Evolutionary conservation across 2,329 filamentous ascomycete species (phyloP), one percentile per base, ranked within the genome.

Genomic region (Domatiomyces catenatus): DNA sequence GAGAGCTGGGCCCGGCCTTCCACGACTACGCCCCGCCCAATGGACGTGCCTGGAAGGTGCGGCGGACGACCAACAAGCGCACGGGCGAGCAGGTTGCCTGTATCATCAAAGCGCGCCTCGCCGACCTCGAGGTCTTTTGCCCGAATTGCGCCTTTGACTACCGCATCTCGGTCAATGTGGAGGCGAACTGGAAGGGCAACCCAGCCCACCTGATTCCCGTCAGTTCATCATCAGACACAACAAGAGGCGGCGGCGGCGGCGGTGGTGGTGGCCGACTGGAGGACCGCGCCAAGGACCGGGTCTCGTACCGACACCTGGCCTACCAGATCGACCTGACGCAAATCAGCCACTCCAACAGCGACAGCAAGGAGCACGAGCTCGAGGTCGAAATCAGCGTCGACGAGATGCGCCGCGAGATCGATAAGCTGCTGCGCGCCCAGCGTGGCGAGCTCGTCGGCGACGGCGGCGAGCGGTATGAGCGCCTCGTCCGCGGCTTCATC

Each of bases 321-420:
- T 95, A 93, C 64, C 86, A 92, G 64, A 77, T 98, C 59, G 92
- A 98, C 67, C 71, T 98, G 48, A 98, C 92, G 0, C 89, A 95
- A 65, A 92, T 98, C 43, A 84, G 80, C 8, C 75, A 64, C 44
- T 62, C 67, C 32, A 71, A 76, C 54, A 47, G 54, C 60, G 8
- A 53, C 51, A 48, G 68, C 62, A 63, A 63, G 61, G 69, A 71
- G 44, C 71, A 73, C 57, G 71, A 74, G 56, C 65, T 73, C 45
- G 71, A 74, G 58, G 62, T 74, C 45, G 71, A 74, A 59, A 63
- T 72, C 42, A 71, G 69, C 18, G 66, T 67, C 8, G 69, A 66
- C 15, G 32, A 39, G 5, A 39, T 39, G 32, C 32, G 32, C 10
- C 32, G 32, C 32, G 32, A 39, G 32, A 39, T 39, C 15, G 32